Evolutionary conservation across 1,139 yeast genomes (phyloP).

Genomic region (Taphrina pruni): DNA sequence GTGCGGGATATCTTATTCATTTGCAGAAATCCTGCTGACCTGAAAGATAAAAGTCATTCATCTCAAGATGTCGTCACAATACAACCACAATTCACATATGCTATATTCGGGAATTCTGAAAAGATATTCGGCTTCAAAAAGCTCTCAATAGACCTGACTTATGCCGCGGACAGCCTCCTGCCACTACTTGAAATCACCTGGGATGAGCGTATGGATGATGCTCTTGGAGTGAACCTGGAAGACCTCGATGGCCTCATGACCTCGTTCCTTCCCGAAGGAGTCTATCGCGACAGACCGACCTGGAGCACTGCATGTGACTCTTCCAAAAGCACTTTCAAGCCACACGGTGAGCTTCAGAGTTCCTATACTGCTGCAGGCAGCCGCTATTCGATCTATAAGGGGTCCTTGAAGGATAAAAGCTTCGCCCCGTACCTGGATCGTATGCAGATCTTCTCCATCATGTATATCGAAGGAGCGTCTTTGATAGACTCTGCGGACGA

Average conservation of each 20-base stretch:
- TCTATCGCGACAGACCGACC: slow-evolving; percentile 44
- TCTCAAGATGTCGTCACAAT: slow-evolving; percentile 46
- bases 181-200: slow-evolving; percentile 60
- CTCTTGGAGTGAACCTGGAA: slow-evolving; percentile 48
- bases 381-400: slow-evolving; percentile 53
- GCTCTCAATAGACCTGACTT: slow-evolving; percentile 54
- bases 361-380: slow-evolving; percentile 54
- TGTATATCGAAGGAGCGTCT: slow-evolving; percentile 93
- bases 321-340: slow-evolving; percentile 56
- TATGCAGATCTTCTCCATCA: slow-evolving; percentile 75
- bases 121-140: slow-evolving; percentile 83
- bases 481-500: slow-evolving; percentile 77
- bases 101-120: slow-evolving; percentile 90
- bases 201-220: slow-evolving; percentile 57
- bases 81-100: slow-evolving; percentile 80
- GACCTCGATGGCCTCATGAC: slow-evolving; percentile 59
- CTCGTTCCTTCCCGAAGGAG: slow-evolving; percentile 62
- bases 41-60: slow-evolving; percentile 39
- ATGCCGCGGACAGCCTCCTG: background rate
- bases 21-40: background rate
- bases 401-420: slow-evolving; percentile 48
- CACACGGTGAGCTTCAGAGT: slow-evolving; percentile 60
- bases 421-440: slow-evolving; percentile 56
- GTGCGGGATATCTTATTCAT: background rate
- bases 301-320: slow-evolving; percentile 52